Evolutionary conservation across 176 grass and related monocot genomes (phyloP).

Genomic region (Chrysopogon serrulatus): DNA sequence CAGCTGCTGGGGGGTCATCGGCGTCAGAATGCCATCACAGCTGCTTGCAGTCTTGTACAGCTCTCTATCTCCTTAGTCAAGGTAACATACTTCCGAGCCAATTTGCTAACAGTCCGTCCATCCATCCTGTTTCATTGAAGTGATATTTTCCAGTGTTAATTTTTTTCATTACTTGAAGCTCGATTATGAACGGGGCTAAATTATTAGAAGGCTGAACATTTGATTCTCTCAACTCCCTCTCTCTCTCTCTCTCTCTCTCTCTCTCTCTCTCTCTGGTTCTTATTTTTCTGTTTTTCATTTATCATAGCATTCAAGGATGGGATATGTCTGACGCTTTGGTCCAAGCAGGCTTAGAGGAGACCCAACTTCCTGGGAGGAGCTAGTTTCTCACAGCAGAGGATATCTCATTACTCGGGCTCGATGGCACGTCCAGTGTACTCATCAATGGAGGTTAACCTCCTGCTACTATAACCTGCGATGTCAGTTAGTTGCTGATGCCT

Average conservation of each 20-base stretch:
- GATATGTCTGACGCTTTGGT: constrained; percentile 59
- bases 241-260: no score
- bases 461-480: not conserved
- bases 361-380: constrained; percentile 56
- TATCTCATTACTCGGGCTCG: constrained; percentile 42
- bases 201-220: no score
- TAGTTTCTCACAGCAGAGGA: constrained; percentile 57
- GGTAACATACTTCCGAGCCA: constrained; percentile 31
- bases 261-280: no score
- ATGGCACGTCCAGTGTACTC: constrained; percentile 37
- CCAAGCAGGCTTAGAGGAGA: constrained; percentile 58
- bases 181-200: not conserved
- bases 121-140: not conserved
- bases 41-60: constrained; percentile 63
- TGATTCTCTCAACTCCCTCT: no score
- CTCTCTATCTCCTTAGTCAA: constrained; percentile 55
- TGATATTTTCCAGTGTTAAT: not conserved
- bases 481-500: no score
- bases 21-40: constrained; percentile 63
- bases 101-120: not conserved
- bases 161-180: not conserved
- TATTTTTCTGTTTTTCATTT: not conserved
- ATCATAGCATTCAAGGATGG: constrained; percentile 33
- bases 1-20: constrained; percentile 70
- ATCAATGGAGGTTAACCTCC: constrained; percentile 63